Evolutionary conservation across 371 early-diverging fungal genomes (phyloP).

Genomic region (Antonospora locustae): DNA sequence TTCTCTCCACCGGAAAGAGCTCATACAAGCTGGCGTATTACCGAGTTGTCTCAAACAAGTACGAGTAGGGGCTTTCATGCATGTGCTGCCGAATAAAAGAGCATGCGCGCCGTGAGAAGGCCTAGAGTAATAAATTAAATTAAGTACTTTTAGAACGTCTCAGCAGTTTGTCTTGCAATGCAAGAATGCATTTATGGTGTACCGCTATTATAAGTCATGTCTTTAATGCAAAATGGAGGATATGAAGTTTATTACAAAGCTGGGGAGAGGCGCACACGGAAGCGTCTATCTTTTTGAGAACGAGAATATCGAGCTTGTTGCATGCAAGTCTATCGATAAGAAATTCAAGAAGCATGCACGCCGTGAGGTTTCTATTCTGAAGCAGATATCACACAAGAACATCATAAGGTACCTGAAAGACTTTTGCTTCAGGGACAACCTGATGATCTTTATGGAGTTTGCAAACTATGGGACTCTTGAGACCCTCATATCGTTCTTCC

Average conservation of each 20-base stretch:
- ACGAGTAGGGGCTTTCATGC: constrained; percentile 19
- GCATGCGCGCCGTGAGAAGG: constrained; percentile 1
- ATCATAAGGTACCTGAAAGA: constrained; percentile 76
- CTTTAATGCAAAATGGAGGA: constrained; percentile 28
- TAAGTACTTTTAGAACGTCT: constrained; percentile 15
- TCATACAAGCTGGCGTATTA: not conserved
- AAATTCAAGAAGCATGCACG: constrained; percentile 52
- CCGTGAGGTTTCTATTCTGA: constrained; percentile 71
- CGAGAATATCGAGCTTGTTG: constrained; percentile 19
- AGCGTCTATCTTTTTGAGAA: constrained; percentile 39
- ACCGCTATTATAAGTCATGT: not conserved
- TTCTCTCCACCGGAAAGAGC: not conserved
- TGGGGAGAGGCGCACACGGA: constrained; percentile 50
- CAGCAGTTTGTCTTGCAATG: not conserved
- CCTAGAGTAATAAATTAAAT: constrained; percentile 7
- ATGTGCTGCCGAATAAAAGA: constrained; percentile 28
- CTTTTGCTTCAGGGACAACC: constrained; percentile 60
- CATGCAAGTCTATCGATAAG: constrained; percentile 36
- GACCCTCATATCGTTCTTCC: constrained; percentile 63
- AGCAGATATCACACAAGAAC: constrained; percentile 71
- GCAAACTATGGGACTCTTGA: constrained; percentile 68
- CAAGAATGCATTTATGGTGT: not conserved
- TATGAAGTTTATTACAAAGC: constrained; percentile 44
- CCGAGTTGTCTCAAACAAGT: constrained; percentile 10
- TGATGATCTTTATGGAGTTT: constrained; percentile 79